Evolutionary conservation across 1,284 basidiomycete genomes (phyloP).

Genomic region (Lignosus rhinocerotis): DNA sequence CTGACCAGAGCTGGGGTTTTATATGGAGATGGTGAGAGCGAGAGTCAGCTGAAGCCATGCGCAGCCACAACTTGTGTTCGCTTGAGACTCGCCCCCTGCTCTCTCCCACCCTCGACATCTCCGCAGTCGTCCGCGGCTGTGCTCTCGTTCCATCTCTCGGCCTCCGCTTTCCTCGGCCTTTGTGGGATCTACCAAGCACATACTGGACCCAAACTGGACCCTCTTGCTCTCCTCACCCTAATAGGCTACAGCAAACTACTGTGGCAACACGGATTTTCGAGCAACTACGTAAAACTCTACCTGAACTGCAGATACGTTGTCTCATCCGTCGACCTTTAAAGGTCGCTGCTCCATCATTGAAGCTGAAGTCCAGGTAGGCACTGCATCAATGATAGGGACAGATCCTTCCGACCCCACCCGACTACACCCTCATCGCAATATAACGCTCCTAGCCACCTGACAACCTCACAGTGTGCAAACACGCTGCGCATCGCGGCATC

Average conservation of each 20-base stretch:
- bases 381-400: neutral
- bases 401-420: constrained; percentile 5
- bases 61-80: constrained; percentile 6
- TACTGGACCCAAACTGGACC: neutral
- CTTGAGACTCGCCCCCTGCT: neutral
- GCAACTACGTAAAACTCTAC: too few species aligned
- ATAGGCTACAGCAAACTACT: too few species aligned
- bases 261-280: too few species aligned
- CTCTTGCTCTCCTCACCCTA: too few species aligned
- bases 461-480: too few species aligned
- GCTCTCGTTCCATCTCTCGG: neutral
- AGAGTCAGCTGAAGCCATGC: constrained; percentile 17
- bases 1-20: constrained; percentile 2
- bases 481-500: too few species aligned
- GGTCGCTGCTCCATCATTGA: neutral
- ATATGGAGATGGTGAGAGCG: constrained; percentile 15
- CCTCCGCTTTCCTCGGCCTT: neutral
- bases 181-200: neutral
- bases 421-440: neutral
- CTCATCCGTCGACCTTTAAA: neutral
- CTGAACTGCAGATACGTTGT: neutral
- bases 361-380: neutral
- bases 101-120: neutral
- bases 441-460: too few species aligned
- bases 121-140: neutral